Percentiles rank a stretch among this genome's conserved stretches.
Evolutionary conservation across 202 grass and related monocot genomes (phyloP).

Genomic region (Panicum virgatum): DNA sequence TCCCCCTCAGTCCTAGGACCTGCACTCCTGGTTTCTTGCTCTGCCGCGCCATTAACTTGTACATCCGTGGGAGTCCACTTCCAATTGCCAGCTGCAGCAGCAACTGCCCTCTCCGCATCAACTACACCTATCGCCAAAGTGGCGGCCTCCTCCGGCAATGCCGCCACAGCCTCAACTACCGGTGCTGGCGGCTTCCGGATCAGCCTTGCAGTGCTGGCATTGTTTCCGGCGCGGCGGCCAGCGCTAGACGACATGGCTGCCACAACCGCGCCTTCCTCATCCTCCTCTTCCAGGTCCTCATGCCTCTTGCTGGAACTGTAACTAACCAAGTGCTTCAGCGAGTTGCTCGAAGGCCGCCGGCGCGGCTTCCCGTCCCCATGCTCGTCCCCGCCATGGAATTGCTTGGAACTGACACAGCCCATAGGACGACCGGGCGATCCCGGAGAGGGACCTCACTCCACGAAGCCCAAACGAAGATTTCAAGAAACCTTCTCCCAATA

Average conservation of each 20-base stretch:
- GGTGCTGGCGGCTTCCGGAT: constrained; percentile 61
- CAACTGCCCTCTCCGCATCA: constrained; percentile 44
- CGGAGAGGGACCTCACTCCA: constrained; percentile 29
- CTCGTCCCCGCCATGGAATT: constrained; percentile 59
- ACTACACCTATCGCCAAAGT: constrained; percentile 27
- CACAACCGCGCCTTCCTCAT: constrained; percentile 60
- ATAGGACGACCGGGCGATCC: constrained; percentile 52
- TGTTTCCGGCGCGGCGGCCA: constrained; percentile 9
- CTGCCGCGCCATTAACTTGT: constrained; percentile 33
- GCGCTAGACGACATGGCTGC: constrained; percentile 36
- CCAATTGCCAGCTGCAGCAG: constrained; percentile 29
- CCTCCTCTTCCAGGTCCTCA: constrained; percentile 62
- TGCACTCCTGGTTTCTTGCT: constrained; percentile 44
- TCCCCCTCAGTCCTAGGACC: constrained; percentile 31
- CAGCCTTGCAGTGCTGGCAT: constrained; percentile 58
- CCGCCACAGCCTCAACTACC: constrained; percentile 37
- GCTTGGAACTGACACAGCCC: constrained; percentile 91
- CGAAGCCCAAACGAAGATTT: neutral
- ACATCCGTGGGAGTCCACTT: constrained; percentile 32
- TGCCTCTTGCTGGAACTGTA: constrained; percentile 64
- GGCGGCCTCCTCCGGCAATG: constrained; percentile 44
- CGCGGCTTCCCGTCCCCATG: constrained; percentile 52
- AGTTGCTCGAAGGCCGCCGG: constrained; percentile 71
- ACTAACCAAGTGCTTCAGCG: constrained; percentile 79
- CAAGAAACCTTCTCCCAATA: constrained; percentile 50